These are phyloP conservation scores for Phyllosticta citrichinensis DNA, from an alignment of 2,329 filamentous ascomycete species.

Conservation along the genomic window DNA sequence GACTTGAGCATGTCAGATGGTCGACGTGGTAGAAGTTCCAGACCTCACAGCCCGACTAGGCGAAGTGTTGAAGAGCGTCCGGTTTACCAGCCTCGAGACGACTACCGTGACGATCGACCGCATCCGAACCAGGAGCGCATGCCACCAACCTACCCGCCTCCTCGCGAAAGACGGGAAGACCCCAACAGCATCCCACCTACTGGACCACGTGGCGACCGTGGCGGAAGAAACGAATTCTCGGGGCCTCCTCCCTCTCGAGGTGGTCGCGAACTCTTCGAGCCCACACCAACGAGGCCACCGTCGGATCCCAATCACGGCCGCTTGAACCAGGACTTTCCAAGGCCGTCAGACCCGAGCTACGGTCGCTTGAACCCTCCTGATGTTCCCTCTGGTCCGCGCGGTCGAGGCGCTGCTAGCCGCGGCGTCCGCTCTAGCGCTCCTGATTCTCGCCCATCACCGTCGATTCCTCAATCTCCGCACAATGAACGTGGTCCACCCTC, in stretches of 20 bases:
- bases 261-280: conserved; percentile 31
- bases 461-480: conserved; percentile 7
- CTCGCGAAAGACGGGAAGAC: conserved; percentile 31
- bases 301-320: conserved; percentile 38
- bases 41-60: conserved; percentile 23
- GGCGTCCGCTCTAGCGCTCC: conserved; percentile 28
- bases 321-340: conserved; percentile 32
- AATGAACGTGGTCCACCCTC: conserved; percentile 14
- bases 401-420: conserved; percentile 29
- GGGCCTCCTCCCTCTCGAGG: conserved; percentile 15
- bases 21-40: conserved; percentile 22
- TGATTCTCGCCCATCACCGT: conserved; percentile 11
- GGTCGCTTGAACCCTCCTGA: conserved; percentile 39
- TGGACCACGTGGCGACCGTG: conserved; percentile 36
- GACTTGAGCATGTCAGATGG: conserved; percentile 17
- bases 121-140: conserved; percentile 19
- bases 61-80: conserved; percentile 17
- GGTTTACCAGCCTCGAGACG: conserved; percentile 19
- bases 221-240: conserved; percentile 26
- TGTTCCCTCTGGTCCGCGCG: conserved; percentile 45
- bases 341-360: conserved; percentile 39
- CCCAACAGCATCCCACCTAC: conserved; percentile 37
- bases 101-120: conserved; percentile 23
- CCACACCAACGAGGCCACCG: conserved; percentile 21
- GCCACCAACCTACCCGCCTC: conserved; percentile 16